Percentiles rank a stretch among this genome's conserved stretches.
These are phyloP conservation scores for Dendrobium huoshanense DNA, from an alignment of 106 monocot species.

Conservation along the genomic window DNA sequence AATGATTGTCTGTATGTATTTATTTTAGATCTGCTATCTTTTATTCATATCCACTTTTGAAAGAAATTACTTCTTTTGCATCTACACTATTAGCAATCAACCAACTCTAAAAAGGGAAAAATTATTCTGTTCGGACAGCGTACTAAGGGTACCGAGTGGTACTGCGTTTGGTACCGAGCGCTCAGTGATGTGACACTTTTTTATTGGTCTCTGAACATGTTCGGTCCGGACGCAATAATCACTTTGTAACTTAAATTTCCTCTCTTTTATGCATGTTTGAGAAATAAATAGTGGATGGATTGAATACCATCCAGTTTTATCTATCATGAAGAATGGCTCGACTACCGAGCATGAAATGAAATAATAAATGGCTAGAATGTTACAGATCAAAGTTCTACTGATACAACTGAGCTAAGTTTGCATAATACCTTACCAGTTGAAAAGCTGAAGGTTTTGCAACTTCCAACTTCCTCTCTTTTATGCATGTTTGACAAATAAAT, in stretches of 20 bases:
- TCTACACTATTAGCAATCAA: not conserved
- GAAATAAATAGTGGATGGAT: slow-evolving; percentile 6
- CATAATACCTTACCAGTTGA: not conserved
- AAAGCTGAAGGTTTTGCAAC: slow-evolving; percentile 2
- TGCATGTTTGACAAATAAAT: slow-evolving; percentile 4
- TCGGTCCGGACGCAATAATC: too few relatives aligned
- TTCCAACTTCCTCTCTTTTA: not conserved
- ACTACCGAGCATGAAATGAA: slow-evolving; percentile 10
- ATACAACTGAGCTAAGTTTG: slow-evolving; percentile 1
- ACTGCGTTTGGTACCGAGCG: too few relatives aligned
- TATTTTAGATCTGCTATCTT: not conserved
- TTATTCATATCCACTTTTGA: too few relatives aligned
- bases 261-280: not conserved
- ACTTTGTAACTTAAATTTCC: not conserved
- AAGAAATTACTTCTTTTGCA: not conserved
- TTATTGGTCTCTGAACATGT: too few relatives aligned
- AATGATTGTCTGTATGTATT: not conserved
- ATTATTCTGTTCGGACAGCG: too few relatives aligned
- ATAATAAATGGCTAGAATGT: slow-evolving; percentile 9
- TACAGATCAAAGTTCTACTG: slow-evolving; percentile 6
- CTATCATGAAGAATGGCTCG: slow-evolving; percentile 12
- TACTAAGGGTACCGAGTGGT: too few relatives aligned
- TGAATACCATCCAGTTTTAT: not conserved
- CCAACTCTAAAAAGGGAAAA: not conserved
- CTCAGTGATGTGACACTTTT: too few relatives aligned